Conservation (phyloP, 805 yeast genomes). For the Scheffersomyces amazonensis region DNA sequence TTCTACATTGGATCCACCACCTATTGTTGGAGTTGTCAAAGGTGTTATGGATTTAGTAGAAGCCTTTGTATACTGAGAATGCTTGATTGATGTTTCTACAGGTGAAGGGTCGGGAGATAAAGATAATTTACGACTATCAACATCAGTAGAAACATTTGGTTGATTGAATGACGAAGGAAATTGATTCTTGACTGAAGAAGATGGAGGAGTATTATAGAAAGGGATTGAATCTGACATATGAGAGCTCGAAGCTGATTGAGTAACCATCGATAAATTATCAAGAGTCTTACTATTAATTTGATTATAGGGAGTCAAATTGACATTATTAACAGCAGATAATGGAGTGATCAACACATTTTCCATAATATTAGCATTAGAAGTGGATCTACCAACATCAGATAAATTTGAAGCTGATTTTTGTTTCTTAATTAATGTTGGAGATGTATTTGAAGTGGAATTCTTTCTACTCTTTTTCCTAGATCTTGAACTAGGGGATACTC, state of each 20-base stretch:
- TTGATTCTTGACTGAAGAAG: conserved; percentile 10
- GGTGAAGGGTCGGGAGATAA: not conserved
- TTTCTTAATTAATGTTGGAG: conserved; percentile 7
- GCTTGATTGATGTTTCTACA: not conserved
- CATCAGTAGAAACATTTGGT: not conserved
- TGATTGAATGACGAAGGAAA: not conserved
- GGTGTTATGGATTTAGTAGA: not conserved
- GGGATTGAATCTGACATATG: not conserved
- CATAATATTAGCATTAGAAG: conserved; percentile 1
- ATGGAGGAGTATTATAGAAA: conserved; percentile 18
- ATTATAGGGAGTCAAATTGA: conserved; percentile 12
- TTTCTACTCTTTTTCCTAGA: conserved; percentile 10
- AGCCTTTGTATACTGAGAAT: not conserved
- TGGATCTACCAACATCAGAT: conserved; percentile 1
- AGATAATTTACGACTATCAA: not conserved
- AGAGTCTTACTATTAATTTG: conserved; percentile 29
- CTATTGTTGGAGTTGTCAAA: not conserved
- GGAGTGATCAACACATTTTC: conserved; percentile 15
- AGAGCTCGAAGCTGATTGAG: conserved; percentile 14
- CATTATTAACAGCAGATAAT: conserved; percentile 12
- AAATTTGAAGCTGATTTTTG: conserved; percentile 9
- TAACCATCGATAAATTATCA: conserved; percentile 31
- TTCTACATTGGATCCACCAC: conserved; percentile 1
- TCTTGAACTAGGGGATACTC: conserved; percentile 30
- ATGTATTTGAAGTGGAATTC: conserved; percentile 3